phyloP scores from a whole-genome alignment of 78 protist species.

The Isochrysis galbana region DNA sequence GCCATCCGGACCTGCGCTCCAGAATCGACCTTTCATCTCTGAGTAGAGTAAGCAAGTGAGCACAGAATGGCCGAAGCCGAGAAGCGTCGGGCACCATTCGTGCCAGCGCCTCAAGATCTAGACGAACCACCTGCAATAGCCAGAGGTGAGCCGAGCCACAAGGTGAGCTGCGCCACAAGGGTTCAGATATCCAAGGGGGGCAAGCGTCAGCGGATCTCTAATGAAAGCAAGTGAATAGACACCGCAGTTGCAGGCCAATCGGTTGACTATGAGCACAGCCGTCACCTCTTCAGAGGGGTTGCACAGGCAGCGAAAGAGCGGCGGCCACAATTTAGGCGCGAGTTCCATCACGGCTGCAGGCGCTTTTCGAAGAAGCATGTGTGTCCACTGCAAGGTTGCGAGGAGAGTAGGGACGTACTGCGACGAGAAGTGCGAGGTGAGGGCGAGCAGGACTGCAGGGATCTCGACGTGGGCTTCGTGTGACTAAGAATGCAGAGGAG shows the following conservation, averaged over 20 bases:
- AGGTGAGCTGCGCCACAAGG: neutral
- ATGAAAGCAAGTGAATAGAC: neutral
- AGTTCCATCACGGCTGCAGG: neutral
- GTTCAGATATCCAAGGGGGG: too few species aligned
- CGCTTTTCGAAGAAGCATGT: neutral
- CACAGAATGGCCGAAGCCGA: too few species aligned
- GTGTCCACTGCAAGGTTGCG: constrained; percentile 7
- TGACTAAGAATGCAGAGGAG: too few species aligned
- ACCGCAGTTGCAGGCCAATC: neutral
- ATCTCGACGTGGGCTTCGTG: neutral
- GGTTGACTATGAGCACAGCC: neutral
- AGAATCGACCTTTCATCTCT: too few species aligned
- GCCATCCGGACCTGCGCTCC: too few species aligned
- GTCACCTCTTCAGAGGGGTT: constrained; percentile 51
- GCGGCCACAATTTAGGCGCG: neutral
- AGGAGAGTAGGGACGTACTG: constrained; percentile 23
- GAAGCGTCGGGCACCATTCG: neutral
- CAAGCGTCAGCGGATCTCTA: neutral
- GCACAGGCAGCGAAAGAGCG: constrained; percentile 21
- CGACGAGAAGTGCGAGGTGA: neutral
- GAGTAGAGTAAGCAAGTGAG: too few species aligned
- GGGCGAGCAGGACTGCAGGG: neutral
- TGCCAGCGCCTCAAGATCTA: constrained; percentile 33
- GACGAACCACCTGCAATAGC: constrained; percentile 38
- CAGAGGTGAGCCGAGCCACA: neutral